phyloP scores from a whole-genome alignment of 1,139 yeast genomes.

The Saccharomyces hybrid region DNA sequence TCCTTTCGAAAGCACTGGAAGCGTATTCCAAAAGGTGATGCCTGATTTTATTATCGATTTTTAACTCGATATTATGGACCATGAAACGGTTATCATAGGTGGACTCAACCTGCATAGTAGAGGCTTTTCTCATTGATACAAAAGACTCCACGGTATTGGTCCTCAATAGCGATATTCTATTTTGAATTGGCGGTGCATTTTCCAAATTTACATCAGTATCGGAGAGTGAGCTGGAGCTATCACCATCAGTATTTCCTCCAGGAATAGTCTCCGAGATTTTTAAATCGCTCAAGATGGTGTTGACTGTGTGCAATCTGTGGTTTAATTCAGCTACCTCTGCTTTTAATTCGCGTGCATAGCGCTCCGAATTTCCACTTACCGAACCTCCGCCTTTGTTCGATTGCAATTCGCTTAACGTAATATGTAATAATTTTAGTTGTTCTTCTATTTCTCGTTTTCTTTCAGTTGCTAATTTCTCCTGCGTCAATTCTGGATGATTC shows the following conservation, averaged over 20 bases:
- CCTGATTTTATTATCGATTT: conserved; percentile 61
- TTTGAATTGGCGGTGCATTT: neutral
- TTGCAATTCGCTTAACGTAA: conserved; percentile 6
- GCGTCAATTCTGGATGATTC: conserved; percentile 49
- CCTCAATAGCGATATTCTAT: conserved; percentile 8
- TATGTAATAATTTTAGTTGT: conserved; percentile 21
- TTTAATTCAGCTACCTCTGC: conserved; percentile 35
- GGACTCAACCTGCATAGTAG: conserved; percentile 33
- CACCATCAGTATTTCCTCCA: conserved; percentile 22
- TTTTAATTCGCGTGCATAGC: conserved; percentile 24
- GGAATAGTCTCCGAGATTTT: conserved; percentile 27
- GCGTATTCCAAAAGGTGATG: conserved; percentile 53
- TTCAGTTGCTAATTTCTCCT: conserved; percentile 37
- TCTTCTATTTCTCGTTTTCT: conserved; percentile 41
- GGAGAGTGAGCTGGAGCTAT: conserved; percentile 2
- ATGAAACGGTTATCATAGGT: conserved; percentile 69
- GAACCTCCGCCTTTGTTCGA: conserved; percentile 5
- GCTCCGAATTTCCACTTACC: conserved; percentile 4
- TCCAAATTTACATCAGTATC: neutral
- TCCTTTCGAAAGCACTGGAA: conserved; percentile 51
- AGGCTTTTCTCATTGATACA: conserved; percentile 33
- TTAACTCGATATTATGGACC: conserved; percentile 63
- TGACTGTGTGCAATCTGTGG: conserved; percentile 34
- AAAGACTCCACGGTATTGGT: conserved; percentile 28
- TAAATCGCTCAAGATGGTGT: conserved; percentile 32